Evolutionary conservation across 2,329 filamentous ascomycete species (phyloP), one percentile per base, ranked within the genome.

Genomic region (Neofusicoccum parvum): DNA sequence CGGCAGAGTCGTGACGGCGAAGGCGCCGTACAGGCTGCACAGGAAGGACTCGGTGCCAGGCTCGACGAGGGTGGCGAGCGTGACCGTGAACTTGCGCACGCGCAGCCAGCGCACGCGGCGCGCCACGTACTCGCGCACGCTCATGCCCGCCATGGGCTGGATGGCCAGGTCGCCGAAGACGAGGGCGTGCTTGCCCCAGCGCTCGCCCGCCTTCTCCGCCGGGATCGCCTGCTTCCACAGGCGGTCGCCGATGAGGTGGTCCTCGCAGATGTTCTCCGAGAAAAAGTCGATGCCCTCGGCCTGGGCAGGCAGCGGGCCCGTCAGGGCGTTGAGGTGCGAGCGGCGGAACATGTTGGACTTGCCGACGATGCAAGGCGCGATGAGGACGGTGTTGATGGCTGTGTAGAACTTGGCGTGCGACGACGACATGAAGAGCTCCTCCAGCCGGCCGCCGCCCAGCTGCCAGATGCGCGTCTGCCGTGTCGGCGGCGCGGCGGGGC

Each of bases 311-410:
- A 72, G 85, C 78, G 37, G 88, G 0, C 78, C 72, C 0, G 88
- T 90, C 9, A 95, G 86, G 69, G 86, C 85, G 77, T 97, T 87
- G 41, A 99, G 87, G 72, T 99, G 94, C 0, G 92, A 92, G 68
- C 91, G 92, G 66, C 95, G 91, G 80, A 98, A 99, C 94, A 99
- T 98, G 80, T 96, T 98, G 73, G 92, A 96, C 81, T 99, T 99
- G 59, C 95, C 95, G 23, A 98, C 90, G 66, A 96, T 90, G 78
- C 95, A 99, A 9, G 96, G 95, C 0, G 95, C 95, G 62, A 98
- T 81, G 3, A 91, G 86, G 15, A 97, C 92, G 0, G 92, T 92
- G 79, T 98, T 98, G 84, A 99, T 99, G 67, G 94, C 95, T 9
- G 90, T 90, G 81, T 99, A 99, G 83, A 99, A 98, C 75, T 99